Base-by-base conservation (phyloP, 1,284 basidiomycete species). In the Sporisorium graminicola region DNA sequence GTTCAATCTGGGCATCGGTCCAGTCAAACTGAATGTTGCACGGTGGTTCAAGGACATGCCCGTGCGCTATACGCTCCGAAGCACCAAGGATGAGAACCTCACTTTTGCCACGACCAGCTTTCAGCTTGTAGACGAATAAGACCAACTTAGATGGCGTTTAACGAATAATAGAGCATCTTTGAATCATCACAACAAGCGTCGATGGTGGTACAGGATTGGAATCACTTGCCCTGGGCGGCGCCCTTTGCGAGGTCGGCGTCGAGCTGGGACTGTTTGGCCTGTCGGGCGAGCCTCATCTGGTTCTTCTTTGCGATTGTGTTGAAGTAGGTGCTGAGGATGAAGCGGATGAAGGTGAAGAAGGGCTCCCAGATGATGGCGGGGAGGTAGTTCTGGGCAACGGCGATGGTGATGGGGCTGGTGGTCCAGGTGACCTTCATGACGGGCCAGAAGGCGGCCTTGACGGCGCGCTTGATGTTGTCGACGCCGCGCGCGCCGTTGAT, bases 401-500 rank as follows among this genome's bases (percentile, higher is more conserved):
- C 86, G 82, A 93, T 88, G 6, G 91, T 89, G 53, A 91, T 78
- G 2, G 93, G 93, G n/a, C 90, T 91, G 20, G 91, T 90, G 66
- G 91, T 87, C 92, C 92, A 93, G 55, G 90, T 90, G 68, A 92
- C 88, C 86, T 89, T 88, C 75, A 95, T 89, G 64, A 94, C 91
- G 31, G 90, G 87, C 86, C 91, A 89, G 88, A 94, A 93, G 33
- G 92, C 91, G 37, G 87, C 89, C 85, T 90, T 91, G 61, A 95
- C 89, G 0, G 92, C 92, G 77, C 89, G 90, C 55, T 90, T 80
- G 59, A 95, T 88, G 40, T 92, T 91, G 42, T 90, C 89, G 9
- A 89, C 77, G 2, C 91, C 90, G 77, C 89, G 90, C 14, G 92
- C 92, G 46, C 94, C 94, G 77, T 92, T 92, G 77, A 96, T 94